Evolutionary conservation across 2,329 filamentous ascomycete genomes (phyloP), one percentile per base, ranked within the genome.

Genomic region (Cladosporium cucumerinum): DNA sequence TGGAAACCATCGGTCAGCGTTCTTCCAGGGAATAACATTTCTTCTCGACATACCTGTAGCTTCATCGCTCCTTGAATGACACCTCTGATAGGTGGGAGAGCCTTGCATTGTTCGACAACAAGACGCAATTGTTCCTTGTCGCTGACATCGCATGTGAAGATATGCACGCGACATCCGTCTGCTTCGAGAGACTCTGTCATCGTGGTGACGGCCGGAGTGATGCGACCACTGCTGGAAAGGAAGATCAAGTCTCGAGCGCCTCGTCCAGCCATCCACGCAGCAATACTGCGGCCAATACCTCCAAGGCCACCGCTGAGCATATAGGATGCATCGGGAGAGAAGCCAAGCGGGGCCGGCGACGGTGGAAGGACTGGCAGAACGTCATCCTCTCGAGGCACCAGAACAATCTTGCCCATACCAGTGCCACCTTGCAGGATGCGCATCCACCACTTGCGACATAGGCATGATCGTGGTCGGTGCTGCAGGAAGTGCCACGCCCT

Each of bases 61-160:
- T 54, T 54, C 51, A 54, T 78, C 14, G 76, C 73, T 2, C 68
- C 75, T 57, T 77, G 74, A 21, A 78, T 62, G 25, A 64, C 60
- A 26, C 68, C 68, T 21, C 39, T 51, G 10, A 68, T 30, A 7
- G 61, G 61, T n/a, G 61, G 61, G 5, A 57, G 34, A 5, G 5
- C 16, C 6, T n/a, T 46, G 25, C 36, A 36, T 2, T 21, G 34
- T 14, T 63, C 52, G 49, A 34, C 14, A 2, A 63, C 26, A 3
- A 28, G 36, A 23, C 32, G 21, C 23, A 61, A 4, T 5, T 43
- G 26, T 3, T 52, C 26, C 7, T 52, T 30, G 46, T 61, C 58
- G n/a, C 58, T 52, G 28, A 61, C 32, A 26, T 61, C 58, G 10
- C 58, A 61, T 5, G 10, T 43, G n/a, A 52, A 46, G 5, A 39